phyloP scores from a whole-genome alignment of 2,329 filamentous ascomycete genomes.

The Talaromyces sp. region DNA sequence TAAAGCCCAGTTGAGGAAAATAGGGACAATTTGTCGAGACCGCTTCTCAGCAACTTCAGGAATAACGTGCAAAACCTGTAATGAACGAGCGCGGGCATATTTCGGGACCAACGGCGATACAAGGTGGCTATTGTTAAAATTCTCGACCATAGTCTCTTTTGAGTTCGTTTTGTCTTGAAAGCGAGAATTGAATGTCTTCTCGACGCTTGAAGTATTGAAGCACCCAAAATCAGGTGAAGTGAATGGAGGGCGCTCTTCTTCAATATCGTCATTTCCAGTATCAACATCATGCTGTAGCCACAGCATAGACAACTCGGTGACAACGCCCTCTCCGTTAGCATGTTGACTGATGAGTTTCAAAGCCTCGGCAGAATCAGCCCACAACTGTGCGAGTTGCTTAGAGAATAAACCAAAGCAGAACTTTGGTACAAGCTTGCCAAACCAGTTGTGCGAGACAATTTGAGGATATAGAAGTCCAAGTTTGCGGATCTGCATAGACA shows the following conservation, averaged over 20 bases:
- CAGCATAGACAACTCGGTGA: constrained; percentile 66
- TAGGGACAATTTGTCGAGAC: constrained; percentile 77
- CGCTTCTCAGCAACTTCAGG: constrained; percentile 77
- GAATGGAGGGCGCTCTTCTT: constrained; percentile 19
- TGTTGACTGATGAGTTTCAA: constrained; percentile 68
- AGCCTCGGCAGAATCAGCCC: constrained; percentile 74
- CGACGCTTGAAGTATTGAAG: constrained; percentile 61
- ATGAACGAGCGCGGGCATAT: constrained; percentile 64
- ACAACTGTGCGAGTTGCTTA: constrained; percentile 74
- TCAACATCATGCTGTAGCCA: constrained; percentile 56
- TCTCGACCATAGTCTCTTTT: constrained; percentile 53
- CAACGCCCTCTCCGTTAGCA: constrained; percentile 64
- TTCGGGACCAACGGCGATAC: constrained; percentile 31
- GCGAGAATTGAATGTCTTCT: constrained; percentile 46
- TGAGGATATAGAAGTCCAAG: constrained; percentile 60
- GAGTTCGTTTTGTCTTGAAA: constrained; percentile 50
- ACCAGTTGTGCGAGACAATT: constrained; percentile 55
- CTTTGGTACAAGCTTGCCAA: constrained; percentile 65
- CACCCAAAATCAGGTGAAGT: constrained; percentile 66
- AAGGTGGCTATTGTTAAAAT: constrained; percentile 59
- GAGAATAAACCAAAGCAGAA: constrained; percentile 89
- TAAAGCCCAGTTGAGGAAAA: constrained; percentile 75
- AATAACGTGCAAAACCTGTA: constrained; percentile 68
- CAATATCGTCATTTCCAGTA: neutral
- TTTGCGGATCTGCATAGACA: constrained; percentile 81